phyloP scores from a whole-genome alignment of 2,329 filamentous ascomycete species.

The Coniella vitis region DNA sequence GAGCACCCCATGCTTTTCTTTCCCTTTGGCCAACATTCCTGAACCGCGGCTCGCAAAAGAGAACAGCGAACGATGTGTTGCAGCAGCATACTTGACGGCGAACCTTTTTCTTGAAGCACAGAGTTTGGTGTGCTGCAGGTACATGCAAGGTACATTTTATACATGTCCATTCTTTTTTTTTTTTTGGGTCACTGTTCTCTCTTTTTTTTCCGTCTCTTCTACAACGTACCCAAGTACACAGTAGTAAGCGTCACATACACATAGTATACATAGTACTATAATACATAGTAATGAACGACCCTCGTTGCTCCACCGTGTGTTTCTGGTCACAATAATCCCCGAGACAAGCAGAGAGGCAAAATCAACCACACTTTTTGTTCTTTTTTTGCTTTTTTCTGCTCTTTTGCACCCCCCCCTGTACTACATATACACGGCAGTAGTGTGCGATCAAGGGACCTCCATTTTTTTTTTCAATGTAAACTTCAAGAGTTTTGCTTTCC shows the following conservation, averaged over 20 bases:
- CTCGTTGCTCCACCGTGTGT: neutral
- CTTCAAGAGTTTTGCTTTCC: neutral
- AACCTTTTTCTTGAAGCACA: too few species aligned
- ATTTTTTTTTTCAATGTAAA: too few species aligned
- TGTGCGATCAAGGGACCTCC: too few species aligned
- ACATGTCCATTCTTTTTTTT: too few species aligned
- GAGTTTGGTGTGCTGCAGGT: constrained; percentile 2
- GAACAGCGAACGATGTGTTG: neutral
- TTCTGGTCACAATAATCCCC: neutral
- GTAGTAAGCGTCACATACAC: too few species aligned
- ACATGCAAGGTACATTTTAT: constrained; percentile 1
- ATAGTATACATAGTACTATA: too few species aligned
- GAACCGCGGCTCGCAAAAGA: neutral
- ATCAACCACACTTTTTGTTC: neutral
- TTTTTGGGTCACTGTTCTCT: too few species aligned
- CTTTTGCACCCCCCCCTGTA: too few species aligned
- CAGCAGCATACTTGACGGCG: neutral
- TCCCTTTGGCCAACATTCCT: constrained; percentile 2
- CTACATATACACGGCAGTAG: too few species aligned
- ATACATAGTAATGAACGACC: too few species aligned
- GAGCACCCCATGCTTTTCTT: neutral
- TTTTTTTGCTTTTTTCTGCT: neutral
- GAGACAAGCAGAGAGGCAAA: neutral
- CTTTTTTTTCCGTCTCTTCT: too few species aligned
- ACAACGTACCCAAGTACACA: too few species aligned